Conservation (phyloP, 805 yeast genomes). For the Wickerhamomyces alni region DNA sequence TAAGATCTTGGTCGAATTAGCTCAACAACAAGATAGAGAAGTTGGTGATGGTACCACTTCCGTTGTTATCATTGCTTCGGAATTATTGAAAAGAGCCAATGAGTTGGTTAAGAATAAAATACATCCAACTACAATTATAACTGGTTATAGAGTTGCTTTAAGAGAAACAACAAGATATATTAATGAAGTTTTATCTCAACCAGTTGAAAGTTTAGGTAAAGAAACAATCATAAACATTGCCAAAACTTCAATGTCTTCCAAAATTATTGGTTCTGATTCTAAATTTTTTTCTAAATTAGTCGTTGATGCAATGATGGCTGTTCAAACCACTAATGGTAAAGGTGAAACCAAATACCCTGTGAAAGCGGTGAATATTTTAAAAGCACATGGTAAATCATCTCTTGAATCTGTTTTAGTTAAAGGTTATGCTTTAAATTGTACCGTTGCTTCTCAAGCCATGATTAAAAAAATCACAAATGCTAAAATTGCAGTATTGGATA, state of each 20-base stretch:
- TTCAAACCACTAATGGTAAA: slow-evolving; percentile 79
- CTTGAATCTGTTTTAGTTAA: slow-evolving; percentile 79
- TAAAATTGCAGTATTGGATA: slow-evolving; percentile 87
- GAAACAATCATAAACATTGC: slow-evolving; percentile 88
- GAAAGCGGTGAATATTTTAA: slow-evolving; percentile 91
- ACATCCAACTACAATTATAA: slow-evolving; percentile 96
- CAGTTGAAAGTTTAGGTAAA: slow-evolving; percentile 69
- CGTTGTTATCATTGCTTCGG: slow-evolving; percentile 94
- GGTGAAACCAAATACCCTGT: slow-evolving; percentile 93
- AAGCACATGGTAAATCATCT: slow-evolving; percentile 95
- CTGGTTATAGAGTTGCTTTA: slow-evolving; percentile 91
- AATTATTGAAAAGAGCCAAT: slow-evolving; percentile 85
- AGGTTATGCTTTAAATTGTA: slow-evolving; percentile 96
- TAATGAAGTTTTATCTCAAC: slow-evolving; percentile 73
- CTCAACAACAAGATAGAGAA: slow-evolving; percentile 98
- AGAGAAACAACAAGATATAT: slow-evolving; percentile 84
- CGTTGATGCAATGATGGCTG: slow-evolving; percentile 93
- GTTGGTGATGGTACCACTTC: slow-evolving; percentile 99
- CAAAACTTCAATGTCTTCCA: slow-evolving; percentile 94
- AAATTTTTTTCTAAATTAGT: slow-evolving; percentile 87
- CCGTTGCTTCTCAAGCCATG: slow-evolving; percentile 98
- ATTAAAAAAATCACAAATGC: slow-evolving; percentile 56
- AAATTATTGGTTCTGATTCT: slow-evolving; percentile 90
- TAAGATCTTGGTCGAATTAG: slow-evolving; percentile 90
- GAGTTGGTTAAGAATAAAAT: slow-evolving; percentile 89